Percentiles rank a stretch among this genome's conserved stretches.
Evolutionary conservation across 108 stramenopile genomes (phyloP).

Genomic region (Epithemia pelagica): DNA sequence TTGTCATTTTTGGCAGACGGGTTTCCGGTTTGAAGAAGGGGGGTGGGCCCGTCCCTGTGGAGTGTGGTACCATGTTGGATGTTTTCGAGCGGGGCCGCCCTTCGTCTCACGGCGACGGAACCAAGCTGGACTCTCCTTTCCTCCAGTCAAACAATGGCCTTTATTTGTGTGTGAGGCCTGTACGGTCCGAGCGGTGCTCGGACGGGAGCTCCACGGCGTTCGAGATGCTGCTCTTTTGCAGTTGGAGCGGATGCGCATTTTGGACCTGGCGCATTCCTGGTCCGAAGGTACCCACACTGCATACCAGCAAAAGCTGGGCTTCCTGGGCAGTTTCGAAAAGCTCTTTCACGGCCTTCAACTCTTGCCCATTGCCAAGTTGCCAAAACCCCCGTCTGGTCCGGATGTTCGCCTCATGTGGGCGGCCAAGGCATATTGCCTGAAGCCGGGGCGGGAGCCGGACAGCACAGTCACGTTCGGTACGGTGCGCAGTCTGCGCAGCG

Average conservation of each 20-base stretch:
- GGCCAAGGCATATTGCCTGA: neutral
- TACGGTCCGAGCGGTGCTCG: neutral
- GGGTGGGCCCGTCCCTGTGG: neutral
- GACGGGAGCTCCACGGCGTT: neutral
- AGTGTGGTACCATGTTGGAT: neutral
- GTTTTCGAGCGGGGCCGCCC: constrained; percentile 8
- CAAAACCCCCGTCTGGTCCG: neutral
- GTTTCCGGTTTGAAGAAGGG: neutral
- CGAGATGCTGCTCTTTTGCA: neutral
- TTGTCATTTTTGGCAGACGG: neutral
- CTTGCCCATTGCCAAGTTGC: neutral
- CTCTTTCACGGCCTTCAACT: neutral
- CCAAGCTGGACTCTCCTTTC: neutral
- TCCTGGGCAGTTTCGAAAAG: neutral
- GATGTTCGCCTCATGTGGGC: constrained; percentile 3
- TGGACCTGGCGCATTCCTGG: constrained; percentile 4
- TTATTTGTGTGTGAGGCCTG: neutral
- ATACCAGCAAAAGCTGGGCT: neutral
- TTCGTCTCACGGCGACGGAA: neutral
- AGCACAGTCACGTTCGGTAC: neutral
- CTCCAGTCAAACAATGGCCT: neutral
- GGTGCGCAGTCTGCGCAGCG: neutral
- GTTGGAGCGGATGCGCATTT: constrained; percentile 6
- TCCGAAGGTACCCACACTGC: neutral
- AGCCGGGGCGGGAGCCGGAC: neutral